These are phyloP conservation scores for Forsythia suspensa DNA, from an alignment of 257 asterid species.

Conservation along the genomic window DNA sequence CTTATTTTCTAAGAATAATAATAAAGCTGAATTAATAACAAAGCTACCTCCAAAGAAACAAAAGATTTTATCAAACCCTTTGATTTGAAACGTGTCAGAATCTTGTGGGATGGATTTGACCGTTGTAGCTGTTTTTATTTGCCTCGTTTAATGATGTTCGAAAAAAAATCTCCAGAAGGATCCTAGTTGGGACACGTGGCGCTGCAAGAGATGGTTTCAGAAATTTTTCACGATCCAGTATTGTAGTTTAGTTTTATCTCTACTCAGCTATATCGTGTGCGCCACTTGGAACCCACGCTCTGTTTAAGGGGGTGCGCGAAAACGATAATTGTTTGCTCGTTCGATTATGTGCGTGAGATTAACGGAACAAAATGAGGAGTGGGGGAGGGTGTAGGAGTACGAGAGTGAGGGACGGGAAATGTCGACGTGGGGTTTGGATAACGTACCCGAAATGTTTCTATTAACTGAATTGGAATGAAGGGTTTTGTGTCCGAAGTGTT, in stretches of 20 bases:
- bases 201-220: not conserved
- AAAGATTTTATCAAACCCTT: not conserved
- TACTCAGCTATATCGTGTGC: too few species aligned
- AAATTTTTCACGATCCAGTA: too few species aligned
- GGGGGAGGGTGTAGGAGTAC: not conserved
- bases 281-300: too few species aligned
- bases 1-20: not conserved
- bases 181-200: conserved; percentile 37
- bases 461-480: conserved; percentile 40
- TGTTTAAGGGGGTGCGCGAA: not conserved
- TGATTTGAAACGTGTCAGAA: conserved; percentile 37
- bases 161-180: conserved; percentile 12
- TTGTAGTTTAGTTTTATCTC: too few species aligned
- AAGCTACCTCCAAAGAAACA: conserved; percentile 29
- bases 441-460: conserved; percentile 44
- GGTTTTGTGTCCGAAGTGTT: conserved; percentile 39
- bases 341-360: not conserved
- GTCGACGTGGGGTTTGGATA: conserved; percentile 28
- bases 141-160: not conserved
- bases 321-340: conserved; percentile 4
- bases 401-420: not conserved
- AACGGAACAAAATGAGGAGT: not conserved
- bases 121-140: conserved; percentile 33
- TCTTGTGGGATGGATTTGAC: conserved; percentile 36
- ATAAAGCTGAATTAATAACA: conserved; percentile 18